phyloP scores from a whole-genome alignment of 2,329 filamentous ascomycete genomes.

The Pseudopyrenochaeta lycopersici region DNA sequence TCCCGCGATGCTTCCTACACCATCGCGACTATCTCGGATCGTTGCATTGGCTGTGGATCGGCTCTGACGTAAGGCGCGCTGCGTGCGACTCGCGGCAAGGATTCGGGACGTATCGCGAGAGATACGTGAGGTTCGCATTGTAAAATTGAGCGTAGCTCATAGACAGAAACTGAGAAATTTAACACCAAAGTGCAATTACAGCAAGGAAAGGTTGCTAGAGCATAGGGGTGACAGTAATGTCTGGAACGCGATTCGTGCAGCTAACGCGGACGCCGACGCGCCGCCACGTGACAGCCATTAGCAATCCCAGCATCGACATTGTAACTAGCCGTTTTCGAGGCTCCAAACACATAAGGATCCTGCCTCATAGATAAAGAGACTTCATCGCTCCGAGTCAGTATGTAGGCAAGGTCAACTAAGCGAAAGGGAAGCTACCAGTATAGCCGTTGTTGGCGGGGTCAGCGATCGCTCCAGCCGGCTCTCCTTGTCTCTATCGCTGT shows the following conservation, averaged over 20 bases:
- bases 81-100: constrained; percentile 38
- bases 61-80: constrained; percentile 42
- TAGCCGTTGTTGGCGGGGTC: too few relatives aligned
- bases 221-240: constrained; percentile 1
- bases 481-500: too few relatives aligned
- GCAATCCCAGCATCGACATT: not conserved
- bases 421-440: too few relatives aligned
- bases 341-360: not conserved
- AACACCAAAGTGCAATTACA: not conserved
- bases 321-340: not conserved
- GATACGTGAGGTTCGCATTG: constrained; percentile 50
- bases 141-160: not conserved
- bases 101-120: constrained; percentile 48
- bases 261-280: constrained; percentile 9
- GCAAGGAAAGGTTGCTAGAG: not conserved
- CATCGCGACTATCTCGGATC: constrained; percentile 21
- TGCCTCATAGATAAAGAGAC: too few relatives aligned
- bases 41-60: constrained; percentile 34
- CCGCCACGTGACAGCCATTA: constrained; percentile 4
- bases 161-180: not conserved
- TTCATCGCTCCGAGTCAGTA: too few relatives aligned
- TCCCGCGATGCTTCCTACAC: constrained; percentile 6
- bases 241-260: constrained; percentile 5
- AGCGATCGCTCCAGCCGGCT: too few relatives aligned
- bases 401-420: too few relatives aligned